phyloP scores from a whole-genome alignment of 1,139 yeast genomes.

The Casaregolazyma suthepensis region DNA sequence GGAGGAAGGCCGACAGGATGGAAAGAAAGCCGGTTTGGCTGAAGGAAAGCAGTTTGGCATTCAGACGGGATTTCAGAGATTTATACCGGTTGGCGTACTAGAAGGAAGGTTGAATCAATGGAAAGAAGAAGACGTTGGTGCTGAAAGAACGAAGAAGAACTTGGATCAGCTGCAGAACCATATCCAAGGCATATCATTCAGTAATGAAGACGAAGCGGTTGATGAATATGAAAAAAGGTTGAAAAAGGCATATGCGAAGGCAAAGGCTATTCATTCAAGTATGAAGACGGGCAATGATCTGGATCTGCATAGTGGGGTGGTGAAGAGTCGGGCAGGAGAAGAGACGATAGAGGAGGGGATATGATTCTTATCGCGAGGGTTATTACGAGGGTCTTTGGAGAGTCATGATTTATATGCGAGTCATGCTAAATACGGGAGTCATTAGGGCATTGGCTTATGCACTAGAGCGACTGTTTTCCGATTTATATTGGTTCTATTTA shows the following conservation, averaged over 20 bases:
- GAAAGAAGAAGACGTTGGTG: slow-evolving; percentile 16
- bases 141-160: slow-evolving; percentile 12
- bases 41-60: slow-evolving; percentile 78
- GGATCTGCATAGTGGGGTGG: slow-evolving; percentile 22
- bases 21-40: slow-evolving; percentile 48
- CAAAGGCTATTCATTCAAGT: slow-evolving; percentile 26
- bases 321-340: slow-evolving; percentile 28
- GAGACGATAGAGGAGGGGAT: slow-evolving; percentile 28
- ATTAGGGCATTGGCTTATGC: too few species aligned
- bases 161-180: slow-evolving; percentile 20
- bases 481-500: too few species aligned
- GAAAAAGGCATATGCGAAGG: slow-evolving; percentile 29
- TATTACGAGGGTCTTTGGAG: background rate
- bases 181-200: slow-evolving; percentile 24
- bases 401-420: too few species aligned
- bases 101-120: slow-evolving; percentile 46
- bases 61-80: slow-evolving; percentile 73
- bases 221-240: slow-evolving; percentile 26
- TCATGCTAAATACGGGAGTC: too few species aligned
- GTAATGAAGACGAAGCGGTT: slow-evolving; percentile 29
- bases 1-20: slow-evolving; percentile 43
- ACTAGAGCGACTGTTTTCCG: too few species aligned
- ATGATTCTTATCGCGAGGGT: background rate
- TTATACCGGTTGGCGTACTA: slow-evolving; percentile 56
- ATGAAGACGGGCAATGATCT: slow-evolving; percentile 20